These are phyloP conservation scores for Oehlia diaphana DNA, from an alignment of 192 early-diverging fungal genomes.

Conservation along the genomic window DNA sequence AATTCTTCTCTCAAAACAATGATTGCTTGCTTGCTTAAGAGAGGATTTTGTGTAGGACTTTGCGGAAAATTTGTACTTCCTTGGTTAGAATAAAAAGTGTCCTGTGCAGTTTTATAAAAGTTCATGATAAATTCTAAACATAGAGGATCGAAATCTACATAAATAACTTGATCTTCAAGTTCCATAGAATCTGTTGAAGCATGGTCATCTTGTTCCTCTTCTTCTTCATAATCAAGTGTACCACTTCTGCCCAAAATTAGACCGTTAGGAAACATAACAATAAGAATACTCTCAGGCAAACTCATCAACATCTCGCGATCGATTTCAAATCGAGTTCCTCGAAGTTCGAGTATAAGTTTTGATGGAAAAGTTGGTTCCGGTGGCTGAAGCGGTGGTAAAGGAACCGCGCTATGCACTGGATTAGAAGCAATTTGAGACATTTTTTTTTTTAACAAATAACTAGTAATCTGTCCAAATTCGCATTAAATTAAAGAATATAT, in stretches of 20 bases:
- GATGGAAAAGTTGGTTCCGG: constrained; percentile 41
- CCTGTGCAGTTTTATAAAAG: constrained; percentile 49
- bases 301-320: constrained; percentile 57
- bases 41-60: constrained; percentile 44
- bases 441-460: constrained; percentile 2
- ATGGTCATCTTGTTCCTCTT: constrained; percentile 35
- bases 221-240: constrained; percentile 38
- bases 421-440: constrained; percentile 29
- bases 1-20: constrained; percentile 79
- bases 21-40: constrained; percentile 61
- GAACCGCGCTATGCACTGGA: constrained; percentile 1
- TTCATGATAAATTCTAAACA: constrained; percentile 56
- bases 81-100: constrained; percentile 40
- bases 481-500: too few species aligned
- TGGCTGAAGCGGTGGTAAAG: constrained; percentile 17
- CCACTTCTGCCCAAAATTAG: constrained; percentile 43
- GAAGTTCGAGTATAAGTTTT: constrained; percentile 55
- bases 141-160: constrained; percentile 55
- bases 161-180: constrained; percentile 51
- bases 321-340: constrained; percentile 56
- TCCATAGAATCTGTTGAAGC: constrained; percentile 40
- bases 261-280: constrained; percentile 66
- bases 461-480: too few species aligned
- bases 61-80: constrained; percentile 16
- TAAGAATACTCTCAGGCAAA: constrained; percentile 60